These are phyloP conservation scores for Geotrichum citri-aurantii DNA, from an alignment of 1,139 yeast species.

Conservation along the genomic window DNA sequence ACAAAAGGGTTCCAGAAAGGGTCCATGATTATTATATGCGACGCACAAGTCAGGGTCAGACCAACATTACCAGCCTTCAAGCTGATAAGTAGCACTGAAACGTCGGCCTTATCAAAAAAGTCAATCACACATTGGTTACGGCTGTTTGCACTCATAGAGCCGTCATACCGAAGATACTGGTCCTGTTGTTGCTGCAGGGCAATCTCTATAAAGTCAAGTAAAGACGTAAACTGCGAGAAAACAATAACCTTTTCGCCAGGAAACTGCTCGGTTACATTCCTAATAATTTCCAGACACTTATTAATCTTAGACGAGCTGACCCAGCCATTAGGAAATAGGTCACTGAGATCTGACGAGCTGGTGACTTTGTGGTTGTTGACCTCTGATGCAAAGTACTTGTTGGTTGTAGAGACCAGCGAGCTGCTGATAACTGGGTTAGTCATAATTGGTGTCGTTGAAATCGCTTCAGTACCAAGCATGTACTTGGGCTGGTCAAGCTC, in stretches of 20 bases:
- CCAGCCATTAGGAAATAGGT: slow-evolving; percentile 34
- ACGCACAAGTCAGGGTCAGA: slow-evolving; percentile 85
- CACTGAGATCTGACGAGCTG: slow-evolving; percentile 4
- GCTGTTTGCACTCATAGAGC: slow-evolving; percentile 63
- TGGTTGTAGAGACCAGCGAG: neutral
- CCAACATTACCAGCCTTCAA: slow-evolving; percentile 93
- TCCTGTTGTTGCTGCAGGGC: slow-evolving; percentile 40
- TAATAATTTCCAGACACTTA: slow-evolving; percentile 44
- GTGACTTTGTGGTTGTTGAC: neutral
- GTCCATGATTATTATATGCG: slow-evolving; percentile 82
- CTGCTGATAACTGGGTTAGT: neutral
- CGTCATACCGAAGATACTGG: slow-evolving; percentile 63
- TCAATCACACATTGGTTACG: slow-evolving; percentile 58
- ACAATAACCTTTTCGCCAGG: slow-evolving; percentile 65
- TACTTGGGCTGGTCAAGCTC: neutral
- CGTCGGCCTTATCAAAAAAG: slow-evolving; percentile 54
- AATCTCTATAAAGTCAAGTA: slow-evolving; percentile 64
- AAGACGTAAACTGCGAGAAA: slow-evolving; percentile 79
- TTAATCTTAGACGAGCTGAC: slow-evolving; percentile 42
- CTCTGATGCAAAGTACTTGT: slow-evolving; percentile 2
- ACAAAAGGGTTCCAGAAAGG: slow-evolving; percentile 98
- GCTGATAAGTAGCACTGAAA: slow-evolving; percentile 60
- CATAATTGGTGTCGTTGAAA: neutral
- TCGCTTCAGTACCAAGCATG: neutral
- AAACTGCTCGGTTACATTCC: slow-evolving; percentile 38